Base-by-base conservation (phyloP, 2,329 filamentous ascomycete species). In the Onygenales sp. region DNA sequence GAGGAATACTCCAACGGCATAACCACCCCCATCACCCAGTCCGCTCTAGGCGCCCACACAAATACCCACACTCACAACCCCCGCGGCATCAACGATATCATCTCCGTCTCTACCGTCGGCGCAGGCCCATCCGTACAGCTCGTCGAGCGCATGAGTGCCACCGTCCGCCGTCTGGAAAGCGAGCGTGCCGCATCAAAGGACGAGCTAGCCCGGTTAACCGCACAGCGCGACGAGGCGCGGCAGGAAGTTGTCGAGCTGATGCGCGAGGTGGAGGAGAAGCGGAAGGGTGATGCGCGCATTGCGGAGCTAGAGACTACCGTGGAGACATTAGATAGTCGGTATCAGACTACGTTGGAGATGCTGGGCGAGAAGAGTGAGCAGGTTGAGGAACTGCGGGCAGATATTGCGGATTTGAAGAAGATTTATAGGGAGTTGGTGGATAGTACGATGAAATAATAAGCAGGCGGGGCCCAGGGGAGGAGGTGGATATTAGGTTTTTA, bases 401-500 rank as follows among this genome's bases (percentile, higher is more conserved):
- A 97, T 75, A 87, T 98, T 51, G 78, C 84, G 59, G 93, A 98
- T 75, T 78, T 98, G 68, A 98, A 98, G 76, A 86, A 85, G 65
- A 95, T 98, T 79, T 97, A 97, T 74, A 83, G 89, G 60, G 92
- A 97, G 66, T 72, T 98, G 68, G 87, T 95, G 48, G 88, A 95
- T 72, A 83, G 85, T 65, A 92, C 89, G 54, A 82, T 90, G 65
- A 86, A 83, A 71, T 87, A 69, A 75, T 57, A 59, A 50, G 57
- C 21, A 27, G 21, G 21, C 21, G 21, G 21, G 21, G 21, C 21
- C 21, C 21, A 42, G 7, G 36, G 17, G 33, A 17, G 36, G 31
- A 44, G 32, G 21, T 27, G 21, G 21, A 27, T 27, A 27, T 27
- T 27, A 3, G 21, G 21, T 27, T 27, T 27, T 27, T 27, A 27